phyloP scores from a whole-genome alignment of 148 eudicot genomes.

The Arctostaphylos glauca region DNA sequence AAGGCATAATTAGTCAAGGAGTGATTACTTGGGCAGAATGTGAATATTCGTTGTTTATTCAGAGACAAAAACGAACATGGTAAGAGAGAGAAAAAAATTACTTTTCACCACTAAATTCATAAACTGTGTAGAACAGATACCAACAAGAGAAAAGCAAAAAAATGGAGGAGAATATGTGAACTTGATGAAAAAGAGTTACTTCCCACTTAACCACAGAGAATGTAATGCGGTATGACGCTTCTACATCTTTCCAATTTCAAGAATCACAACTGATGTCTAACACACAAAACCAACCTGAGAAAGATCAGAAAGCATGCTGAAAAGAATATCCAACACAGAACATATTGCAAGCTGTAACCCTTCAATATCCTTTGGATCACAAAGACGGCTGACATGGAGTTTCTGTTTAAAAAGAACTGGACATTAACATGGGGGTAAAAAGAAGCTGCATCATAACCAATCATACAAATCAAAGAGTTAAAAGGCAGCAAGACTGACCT shows the following conservation, averaged over 20 bases:
- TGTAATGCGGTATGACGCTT: background rate
- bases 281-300: slow-evolving; percentile 44
- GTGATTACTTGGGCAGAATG: slow-evolving; percentile 4
- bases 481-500: slow-evolving; percentile 47
- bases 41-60: background rate
- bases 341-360: slow-evolving; percentile 65
- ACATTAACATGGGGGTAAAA: slow-evolving; percentile 10
- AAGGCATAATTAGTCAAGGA: background rate
- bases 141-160: background rate
- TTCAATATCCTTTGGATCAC: slow-evolving; percentile 76
- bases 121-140: background rate
- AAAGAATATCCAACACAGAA: slow-evolving; percentile 64
- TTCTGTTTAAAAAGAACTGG: slow-evolving; percentile 36
- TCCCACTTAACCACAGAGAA: slow-evolving; percentile 2
- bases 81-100: background rate
- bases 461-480: background rate
- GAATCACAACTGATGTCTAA: background rate
- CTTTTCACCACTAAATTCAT: background rate
- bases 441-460: background rate
- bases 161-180: background rate
- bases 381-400: slow-evolving; percentile 67
- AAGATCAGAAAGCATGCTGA: slow-evolving; percentile 48
- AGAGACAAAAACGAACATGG: background rate
- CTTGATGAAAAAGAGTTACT: background rate
- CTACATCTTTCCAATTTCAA: background rate